Conservation (phyloP, 2,329 filamentous ascomycete species). For the Cordyceps cateniannulata region DNA sequence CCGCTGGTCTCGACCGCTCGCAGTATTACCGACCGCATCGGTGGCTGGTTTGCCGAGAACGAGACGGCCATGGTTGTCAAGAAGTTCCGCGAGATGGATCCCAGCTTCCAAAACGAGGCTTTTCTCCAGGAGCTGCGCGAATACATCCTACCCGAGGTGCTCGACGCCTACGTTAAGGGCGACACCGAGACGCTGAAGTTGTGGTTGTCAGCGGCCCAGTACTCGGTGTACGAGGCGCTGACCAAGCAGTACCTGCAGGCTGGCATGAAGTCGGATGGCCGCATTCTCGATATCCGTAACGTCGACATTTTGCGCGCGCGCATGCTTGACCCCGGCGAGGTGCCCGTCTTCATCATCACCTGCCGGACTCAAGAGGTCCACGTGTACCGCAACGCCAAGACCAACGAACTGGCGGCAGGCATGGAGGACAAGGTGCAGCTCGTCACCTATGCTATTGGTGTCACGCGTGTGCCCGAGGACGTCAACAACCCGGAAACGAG, state of each 20-base stretch:
- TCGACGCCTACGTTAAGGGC: slow-evolving; percentile 97
- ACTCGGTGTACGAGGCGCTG: slow-evolving; percentile 92
- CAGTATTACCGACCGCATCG: slow-evolving; percentile 87
- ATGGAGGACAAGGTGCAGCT: slow-evolving; percentile 99
- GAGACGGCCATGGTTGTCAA: slow-evolving; percentile 97
- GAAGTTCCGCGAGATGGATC: slow-evolving; percentile 94
- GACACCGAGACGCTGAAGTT: slow-evolving; percentile 85
- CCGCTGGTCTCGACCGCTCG: slow-evolving; percentile 87
- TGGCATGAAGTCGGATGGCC: slow-evolving; percentile 88
- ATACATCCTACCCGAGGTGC: slow-evolving; percentile 93
- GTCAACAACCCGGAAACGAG: slow-evolving; percentile 95
- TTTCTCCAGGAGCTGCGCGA: slow-evolving; percentile 94
- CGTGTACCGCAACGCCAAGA: slow-evolving; percentile 90
- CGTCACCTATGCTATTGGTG: slow-evolving; percentile 95
- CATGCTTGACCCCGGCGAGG: slow-evolving; percentile 77
- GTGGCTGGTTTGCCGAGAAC: slow-evolving; percentile 96
- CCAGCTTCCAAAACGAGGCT: slow-evolving; percentile 86
- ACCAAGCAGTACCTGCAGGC: slow-evolving; percentile 93
- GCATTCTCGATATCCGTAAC: slow-evolving; percentile 89
- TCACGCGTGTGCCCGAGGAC: slow-evolving; percentile 89
- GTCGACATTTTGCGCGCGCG: slow-evolving; percentile 81
- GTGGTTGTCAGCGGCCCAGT: slow-evolving; percentile 95
- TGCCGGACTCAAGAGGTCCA: slow-evolving; percentile 97
- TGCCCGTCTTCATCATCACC: slow-evolving; percentile 95
- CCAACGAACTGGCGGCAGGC: slow-evolving; percentile 79